Percentiles rank a stretch among this genome's conserved stretches.
These are phyloP conservation scores for Scedosporium aurantiacum DNA, from an alignment of 2,329 filamentous ascomycete species.

Conservation along the genomic window DNA sequence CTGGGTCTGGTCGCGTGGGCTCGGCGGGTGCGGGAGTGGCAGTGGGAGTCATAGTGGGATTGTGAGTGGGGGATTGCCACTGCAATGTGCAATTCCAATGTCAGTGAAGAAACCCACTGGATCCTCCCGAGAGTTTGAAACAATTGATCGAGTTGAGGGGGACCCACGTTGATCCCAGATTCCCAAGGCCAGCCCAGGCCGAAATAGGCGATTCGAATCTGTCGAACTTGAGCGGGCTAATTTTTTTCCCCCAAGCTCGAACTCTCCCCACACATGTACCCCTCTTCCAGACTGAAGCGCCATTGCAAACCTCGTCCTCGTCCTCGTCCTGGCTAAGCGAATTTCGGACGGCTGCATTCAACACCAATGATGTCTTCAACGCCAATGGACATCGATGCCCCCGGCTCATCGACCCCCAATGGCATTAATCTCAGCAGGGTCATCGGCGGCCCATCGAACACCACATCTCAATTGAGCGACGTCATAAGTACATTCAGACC, in stretches of 20 bases:
- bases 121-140: no score
- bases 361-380: slow-evolving; percentile 35
- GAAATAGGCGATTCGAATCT: neutral
- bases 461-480: slow-evolving; percentile 61
- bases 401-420: slow-evolving; percentile 27
- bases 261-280: neutral
- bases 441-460: slow-evolving; percentile 27
- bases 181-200: neutral
- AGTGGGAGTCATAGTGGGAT: no score
- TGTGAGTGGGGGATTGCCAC: no score
- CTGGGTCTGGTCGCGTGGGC: no score
- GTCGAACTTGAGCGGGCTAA: neutral
- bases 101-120: no score
- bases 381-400: slow-evolving; percentile 45
- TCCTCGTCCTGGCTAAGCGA: neutral
- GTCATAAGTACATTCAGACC: slow-evolving; percentile 69
- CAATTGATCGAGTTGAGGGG: no score
- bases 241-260: neutral
- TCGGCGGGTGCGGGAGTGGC: no score
- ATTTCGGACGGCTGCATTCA: neutral
- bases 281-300: no score
- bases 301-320: neutral
- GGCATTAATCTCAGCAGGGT: slow-evolving; percentile 37
- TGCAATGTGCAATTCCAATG: no score
- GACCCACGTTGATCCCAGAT: neutral